Percentiles rank a stretch among this genome's conserved stretches.
Conservation (phyloP, 1,139 yeast genomes). For the Blastobotrys malaysiensis region DNA sequence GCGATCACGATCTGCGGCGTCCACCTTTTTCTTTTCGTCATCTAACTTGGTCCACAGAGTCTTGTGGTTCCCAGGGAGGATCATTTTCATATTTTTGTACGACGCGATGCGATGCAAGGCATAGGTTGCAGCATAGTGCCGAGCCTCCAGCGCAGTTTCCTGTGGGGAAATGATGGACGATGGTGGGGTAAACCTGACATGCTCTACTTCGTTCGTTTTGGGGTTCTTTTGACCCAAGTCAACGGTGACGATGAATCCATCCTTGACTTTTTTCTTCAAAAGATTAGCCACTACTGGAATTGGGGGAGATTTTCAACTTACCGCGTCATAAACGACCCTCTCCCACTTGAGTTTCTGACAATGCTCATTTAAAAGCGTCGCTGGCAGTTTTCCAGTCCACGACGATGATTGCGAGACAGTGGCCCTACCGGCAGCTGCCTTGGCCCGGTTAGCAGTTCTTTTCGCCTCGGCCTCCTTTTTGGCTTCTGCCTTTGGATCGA, state of each 20-base stretch:
- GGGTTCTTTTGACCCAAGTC: slow-evolving; percentile 70
- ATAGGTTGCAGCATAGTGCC: slow-evolving; percentile 86
- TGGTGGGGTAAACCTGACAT: slow-evolving; percentile 60
- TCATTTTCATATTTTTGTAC: slow-evolving; percentile 78
- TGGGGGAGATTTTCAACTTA: slow-evolving; percentile 22
- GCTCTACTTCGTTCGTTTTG: slow-evolving; percentile 63
- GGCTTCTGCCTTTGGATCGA: slow-evolving; percentile 5
- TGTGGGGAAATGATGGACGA: slow-evolving; percentile 49
- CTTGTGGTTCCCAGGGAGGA: slow-evolving; percentile 77
- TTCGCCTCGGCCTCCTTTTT: slow-evolving; percentile 7
- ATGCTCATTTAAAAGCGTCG: slow-evolving; percentile 76
- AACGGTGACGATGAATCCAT: slow-evolving; percentile 59
- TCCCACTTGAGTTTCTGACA: slow-evolving; percentile 91
- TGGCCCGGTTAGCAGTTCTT: slow-evolving; percentile 23
- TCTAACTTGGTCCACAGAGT: slow-evolving; percentile 74
- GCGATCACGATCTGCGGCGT: slow-evolving; percentile 13
- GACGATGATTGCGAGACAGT: slow-evolving; percentile 56
- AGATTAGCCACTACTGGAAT: background rate
- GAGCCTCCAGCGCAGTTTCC: slow-evolving; percentile 79
- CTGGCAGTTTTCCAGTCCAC: slow-evolving; percentile 96
- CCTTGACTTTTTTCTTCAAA: slow-evolving; percentile 35
- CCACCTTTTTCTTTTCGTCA: slow-evolving; percentile 34
- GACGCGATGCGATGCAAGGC: slow-evolving; percentile 75
- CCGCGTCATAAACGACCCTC: slow-evolving; percentile 73
- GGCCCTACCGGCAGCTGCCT: slow-evolving; percentile 13